Base-by-base conservation (phyloP, 805 yeast genomes). In the Yueomyces sp. region DNA sequence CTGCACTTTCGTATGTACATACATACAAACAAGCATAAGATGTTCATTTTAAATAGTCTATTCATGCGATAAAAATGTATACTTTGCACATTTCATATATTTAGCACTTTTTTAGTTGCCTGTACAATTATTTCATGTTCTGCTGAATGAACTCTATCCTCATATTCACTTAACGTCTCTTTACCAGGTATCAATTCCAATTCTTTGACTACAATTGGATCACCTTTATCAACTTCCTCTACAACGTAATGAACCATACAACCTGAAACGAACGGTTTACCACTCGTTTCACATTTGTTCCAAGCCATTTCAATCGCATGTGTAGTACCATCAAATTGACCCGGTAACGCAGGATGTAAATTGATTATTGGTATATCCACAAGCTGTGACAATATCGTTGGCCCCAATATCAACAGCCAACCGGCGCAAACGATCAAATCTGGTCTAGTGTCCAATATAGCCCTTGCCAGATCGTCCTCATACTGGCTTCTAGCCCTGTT, bases 171-270 rank as follows among this genome's bases (percentile, higher is more conserved):
- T 45, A 87, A 63, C 1, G 85, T 57, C 59, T 90, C 97, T 36
- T 54, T 36, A 1, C 77, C 85, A 44, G 79, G 78, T 26, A 64
- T 63, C 38, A 90, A 72, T 3, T 75, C 81, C 34, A 92, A 62
- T 58, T 88, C 86, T 56, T 79, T 82, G 9, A 92, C 88, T 12
- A 92, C 65, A 38, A 92, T 63, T 2, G 98, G 96, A 52, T 81
- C 82, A 28, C 98, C 98, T 52, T 80, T 78, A 62, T 92, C 98
- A 5, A 92, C 98, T 54, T 85, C 95, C 40, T 87, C 85, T 52
- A 92, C 88, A n/a, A 92, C 97, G 56, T 82, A 77, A 67, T 92
- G 98, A 39, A 92, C 84, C 98, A 92, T 92, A 43, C 92, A 84
- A 2, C 98, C 98, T 12, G 94, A 95, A 42, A 79, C 76, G 51